Base-by-base conservation (phyloP, 768 basidiomycete genomes). In the Suillus cothurnatus region DNA sequence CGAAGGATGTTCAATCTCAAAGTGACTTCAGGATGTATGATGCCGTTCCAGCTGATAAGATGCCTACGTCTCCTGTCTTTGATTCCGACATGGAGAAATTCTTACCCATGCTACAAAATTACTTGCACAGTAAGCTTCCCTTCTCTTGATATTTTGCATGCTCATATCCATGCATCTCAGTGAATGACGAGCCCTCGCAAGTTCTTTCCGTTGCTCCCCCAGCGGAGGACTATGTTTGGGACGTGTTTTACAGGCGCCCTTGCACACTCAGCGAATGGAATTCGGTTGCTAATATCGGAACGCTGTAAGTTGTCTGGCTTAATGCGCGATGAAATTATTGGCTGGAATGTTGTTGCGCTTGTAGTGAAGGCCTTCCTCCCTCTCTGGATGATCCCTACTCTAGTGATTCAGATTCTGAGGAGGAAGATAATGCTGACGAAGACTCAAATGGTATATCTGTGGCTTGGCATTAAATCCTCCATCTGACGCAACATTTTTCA, bases 81-180 rank as follows among this genome's bases (percentile, higher is more conserved):
- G 89, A 88, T 68, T 71, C 80, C 6, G 90, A 93, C 69, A 85
- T 93, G 80, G 91, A 88, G 62, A 91, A 90, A 62, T 93, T 94
- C 71, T 65, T 91, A 53, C 88, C 92, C 0, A 81, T 94, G 81
- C 76, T 94, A n/a, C 84, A 86, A 64, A 90, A 92, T 66, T 94
- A 93, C 74, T 81, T 88, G 61, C 88, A 77, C 66, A 67, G 92
- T 91, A 66, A 50, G 85, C 74, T 6, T 31, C 19, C 9, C n/a
- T 26, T 58, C 28, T 31, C 43, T n/a, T 38, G 56, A 21, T 28
- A 3, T 17, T 12, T 61, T 12, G 7, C 36, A 41, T 39, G 5
- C 26, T 7, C 14, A 64, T 59, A 32, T 47, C 45, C 12, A 19
- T 32, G 32, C 21, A 34, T 36, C 43, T 15, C 60, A 79, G 76